Evolutionary conservation across 768 basidiomycete species (phyloP), one percentile per base, ranked within the genome.

Genomic region (Harrya chromipes): DNA sequence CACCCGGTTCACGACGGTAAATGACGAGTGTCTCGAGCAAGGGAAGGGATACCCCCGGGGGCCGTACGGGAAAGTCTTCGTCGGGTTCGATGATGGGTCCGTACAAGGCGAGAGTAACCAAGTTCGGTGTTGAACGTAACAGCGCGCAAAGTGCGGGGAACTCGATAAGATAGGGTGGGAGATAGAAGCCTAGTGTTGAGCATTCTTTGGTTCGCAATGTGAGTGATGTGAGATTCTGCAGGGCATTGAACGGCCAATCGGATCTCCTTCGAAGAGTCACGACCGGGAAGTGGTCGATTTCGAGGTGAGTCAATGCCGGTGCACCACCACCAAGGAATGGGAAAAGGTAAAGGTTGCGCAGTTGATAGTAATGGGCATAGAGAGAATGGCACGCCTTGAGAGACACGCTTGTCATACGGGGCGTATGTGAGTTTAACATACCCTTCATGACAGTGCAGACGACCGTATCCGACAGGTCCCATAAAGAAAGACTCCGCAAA

Each of bases 141-240:
- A 63, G 43, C 12, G 56, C 35, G 4, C 55, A 48, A 21, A 57
- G 45, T 3, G 48, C 43, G 19, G 50, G 44, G 24, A 61, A 54
- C 27, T 51, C 55, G 34, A 57, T 42, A 5, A 58, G 52, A 46
- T 61, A 60, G 6, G 47, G 38, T 29, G 46, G 58, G 41, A 54
- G 52, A 26, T 9, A 44, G 49, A 40, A 51, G 14, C 43, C 48
- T 0, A 20, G 19, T 1, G 34, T 50, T 5, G 47, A 23, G 8
- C 46, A 50, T 34, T 60, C 58, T 38, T 54, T 41, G 13, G 58
- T 43, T 14, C 52, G 43, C 16, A 61, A 50, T 4, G 47, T 51
- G 38, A 61, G 46, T 3, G 52, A 60, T 16, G 37, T 43, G 27
- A 63, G 50, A 5, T 40, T 49, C 21, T 14, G 31, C 31, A 31